phyloP scores from a whole-genome alignment of 2,329 filamentous ascomycete species.

The Geosmithia putterillii region DNA sequence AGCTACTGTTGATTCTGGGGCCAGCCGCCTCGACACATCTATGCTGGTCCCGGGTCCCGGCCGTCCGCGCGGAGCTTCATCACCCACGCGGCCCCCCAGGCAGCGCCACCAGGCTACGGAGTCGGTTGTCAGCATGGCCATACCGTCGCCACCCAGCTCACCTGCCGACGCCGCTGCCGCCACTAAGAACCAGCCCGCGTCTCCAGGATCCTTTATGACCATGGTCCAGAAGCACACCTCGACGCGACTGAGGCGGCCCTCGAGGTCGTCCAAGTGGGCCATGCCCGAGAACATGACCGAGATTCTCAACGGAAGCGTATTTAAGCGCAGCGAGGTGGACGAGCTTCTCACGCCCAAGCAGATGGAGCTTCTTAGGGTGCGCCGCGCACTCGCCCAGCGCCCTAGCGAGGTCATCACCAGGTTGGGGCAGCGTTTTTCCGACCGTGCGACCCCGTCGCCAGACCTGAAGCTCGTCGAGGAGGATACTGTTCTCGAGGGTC shows the following conservation, averaged over 20 bases:
- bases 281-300: conserved; percentile 45
- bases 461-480: neutral
- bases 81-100: no score
- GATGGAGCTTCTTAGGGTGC: conserved; percentile 31
- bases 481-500: neutral
- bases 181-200: neutral
- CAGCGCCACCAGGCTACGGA: neutral
- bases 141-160: neutral
- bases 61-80: neutral
- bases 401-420: neutral
- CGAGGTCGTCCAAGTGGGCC: conserved; percentile 30
- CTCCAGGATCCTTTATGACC: neutral
- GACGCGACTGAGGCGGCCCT: neutral
- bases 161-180: no score
- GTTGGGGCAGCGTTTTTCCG: neutral
- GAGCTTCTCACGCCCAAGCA: conserved; percentile 45
- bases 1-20: conserved; percentile 3
- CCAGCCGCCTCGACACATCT: neutral
- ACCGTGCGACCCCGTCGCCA: neutral
- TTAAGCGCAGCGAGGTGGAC: conserved; percentile 42
- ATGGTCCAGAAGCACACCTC: conserved; percentile 2
- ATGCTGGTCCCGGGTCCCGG: neutral
- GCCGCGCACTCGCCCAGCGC: neutral
- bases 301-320: conserved; percentile 39
- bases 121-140: neutral